These are phyloP conservation scores for Echeveria elegans DNA, from an alignment of 164 flowering plant genomes.

Conservation along the genomic window DNA sequence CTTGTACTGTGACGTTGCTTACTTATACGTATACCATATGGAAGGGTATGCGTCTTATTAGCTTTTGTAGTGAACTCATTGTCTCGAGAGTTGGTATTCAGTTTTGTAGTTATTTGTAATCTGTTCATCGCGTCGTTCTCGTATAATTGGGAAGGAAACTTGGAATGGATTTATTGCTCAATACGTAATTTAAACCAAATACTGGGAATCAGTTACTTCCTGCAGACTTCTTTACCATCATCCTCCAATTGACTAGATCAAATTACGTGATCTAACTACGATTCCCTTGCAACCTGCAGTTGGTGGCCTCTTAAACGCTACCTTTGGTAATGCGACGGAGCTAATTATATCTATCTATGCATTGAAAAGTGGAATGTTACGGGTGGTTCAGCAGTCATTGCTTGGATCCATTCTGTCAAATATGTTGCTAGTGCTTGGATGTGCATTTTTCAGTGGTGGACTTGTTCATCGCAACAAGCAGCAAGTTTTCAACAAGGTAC, in stretches of 20 bases:
- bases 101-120: too few species aligned
- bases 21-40: too few species aligned
- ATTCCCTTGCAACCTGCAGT: slow-evolving; percentile 29
- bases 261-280: background rate
- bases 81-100: too few species aligned
- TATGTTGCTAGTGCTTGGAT: slow-evolving; percentile 68
- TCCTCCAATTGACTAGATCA: background rate
- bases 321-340: slow-evolving; percentile 72
- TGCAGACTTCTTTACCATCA: too few species aligned
- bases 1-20: too few species aligned
- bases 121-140: background rate
- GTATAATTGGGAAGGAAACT: background rate
- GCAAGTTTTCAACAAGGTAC: slow-evolving; percentile 58
- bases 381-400: slow-evolving; percentile 62
- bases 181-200: background rate
- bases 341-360: slow-evolving; percentile 61
- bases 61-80: too few species aligned
- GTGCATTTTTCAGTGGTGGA: slow-evolving; percentile 65
- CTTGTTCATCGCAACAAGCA: slow-evolving; percentile 36
- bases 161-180: background rate
- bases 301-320: slow-evolving; percentile 70
- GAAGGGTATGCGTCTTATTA: too few species aligned
- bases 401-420: slow-evolving; percentile 63
- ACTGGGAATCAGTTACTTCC: background rate
- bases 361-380: slow-evolving; percentile 43